Percentiles rank a stretch among this genome's conserved stretches.
Conservation (phyloP, 257 asterid genomes). For the Solanum appendiculatum region DNA sequence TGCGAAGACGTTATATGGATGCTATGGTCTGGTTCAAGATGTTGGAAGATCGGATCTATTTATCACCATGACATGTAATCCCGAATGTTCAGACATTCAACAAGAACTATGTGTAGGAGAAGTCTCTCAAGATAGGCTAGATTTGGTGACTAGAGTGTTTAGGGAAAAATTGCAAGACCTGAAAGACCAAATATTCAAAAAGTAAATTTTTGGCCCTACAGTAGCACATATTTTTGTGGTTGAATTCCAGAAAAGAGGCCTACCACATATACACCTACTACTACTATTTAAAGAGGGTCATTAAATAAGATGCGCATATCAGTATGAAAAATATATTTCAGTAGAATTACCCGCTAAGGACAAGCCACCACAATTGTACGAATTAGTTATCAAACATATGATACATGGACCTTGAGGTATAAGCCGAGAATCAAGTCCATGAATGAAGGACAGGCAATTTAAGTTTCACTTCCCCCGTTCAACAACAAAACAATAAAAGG, state of each 20-base stretch:
- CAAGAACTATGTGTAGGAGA: background rate
- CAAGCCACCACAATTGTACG: background rate
- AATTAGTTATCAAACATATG: background rate
- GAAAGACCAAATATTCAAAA: background rate
- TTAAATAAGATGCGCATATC: no score
- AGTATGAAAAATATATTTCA: background rate
- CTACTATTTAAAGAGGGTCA: background rate
- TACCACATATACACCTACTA: background rate
- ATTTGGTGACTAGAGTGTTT: background rate
- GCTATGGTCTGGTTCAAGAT: background rate
- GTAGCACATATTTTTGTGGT: background rate
- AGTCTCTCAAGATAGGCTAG: background rate
- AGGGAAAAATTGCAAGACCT: background rate
- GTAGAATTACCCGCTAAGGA: background rate
- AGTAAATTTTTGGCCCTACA: background rate
- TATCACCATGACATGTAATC: background rate
- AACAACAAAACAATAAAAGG: background rate
- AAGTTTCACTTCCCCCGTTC: background rate
- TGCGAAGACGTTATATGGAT: background rate
- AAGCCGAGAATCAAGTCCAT: background rate
- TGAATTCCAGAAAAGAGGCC: no score
- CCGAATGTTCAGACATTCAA: background rate
- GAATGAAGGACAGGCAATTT: background rate
- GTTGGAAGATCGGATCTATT: background rate
- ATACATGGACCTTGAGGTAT: background rate